Evolutionary conservation across 2,329 filamentous ascomycete species (phyloP).

Genomic region (Scedosporium boydii): DNA sequence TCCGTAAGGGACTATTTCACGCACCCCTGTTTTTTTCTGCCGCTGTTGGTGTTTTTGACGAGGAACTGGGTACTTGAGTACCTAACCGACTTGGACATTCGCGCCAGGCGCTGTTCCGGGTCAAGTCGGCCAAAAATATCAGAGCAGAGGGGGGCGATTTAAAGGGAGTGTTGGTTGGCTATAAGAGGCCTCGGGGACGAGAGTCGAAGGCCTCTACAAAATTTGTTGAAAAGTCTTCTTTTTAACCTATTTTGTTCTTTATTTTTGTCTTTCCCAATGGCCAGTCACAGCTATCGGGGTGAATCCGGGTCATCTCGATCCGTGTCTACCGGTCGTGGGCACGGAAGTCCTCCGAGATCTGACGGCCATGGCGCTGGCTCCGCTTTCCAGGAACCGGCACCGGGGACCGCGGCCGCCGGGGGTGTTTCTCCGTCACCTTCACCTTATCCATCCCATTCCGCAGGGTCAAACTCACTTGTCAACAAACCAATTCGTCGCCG

Average conservation of each 20-base stretch:
- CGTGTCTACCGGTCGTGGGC: not conserved
- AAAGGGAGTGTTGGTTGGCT: not conserved
- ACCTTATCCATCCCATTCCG: not conserved
- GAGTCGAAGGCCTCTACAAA: not conserved
- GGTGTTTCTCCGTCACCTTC: not conserved
- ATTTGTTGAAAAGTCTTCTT: not conserved
- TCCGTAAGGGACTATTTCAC: not conserved
- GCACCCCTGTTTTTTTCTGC: not conserved
- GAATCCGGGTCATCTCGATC: not conserved
- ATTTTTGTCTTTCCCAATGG: not conserved
- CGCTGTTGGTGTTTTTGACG: not conserved
- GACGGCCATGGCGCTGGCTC: not conserved
- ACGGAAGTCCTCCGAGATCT: not conserved
- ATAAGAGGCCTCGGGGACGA: not conserved
- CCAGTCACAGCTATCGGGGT: not conserved
- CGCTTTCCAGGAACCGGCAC: not conserved
- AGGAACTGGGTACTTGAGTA: not conserved
- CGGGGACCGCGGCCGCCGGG: not conserved
- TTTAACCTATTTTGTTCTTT: not conserved
- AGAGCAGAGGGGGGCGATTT: not conserved
- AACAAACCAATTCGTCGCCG: constrained; percentile 40
- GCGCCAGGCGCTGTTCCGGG: not conserved
- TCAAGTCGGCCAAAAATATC: not conserved
- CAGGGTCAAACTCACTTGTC: not conserved
- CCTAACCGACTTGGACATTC: not conserved